These are phyloP conservation scores for Clitopilus hobsonii DNA, from an alignment of 768 basidiomycete genomes.

Conservation along the genomic window DNA sequence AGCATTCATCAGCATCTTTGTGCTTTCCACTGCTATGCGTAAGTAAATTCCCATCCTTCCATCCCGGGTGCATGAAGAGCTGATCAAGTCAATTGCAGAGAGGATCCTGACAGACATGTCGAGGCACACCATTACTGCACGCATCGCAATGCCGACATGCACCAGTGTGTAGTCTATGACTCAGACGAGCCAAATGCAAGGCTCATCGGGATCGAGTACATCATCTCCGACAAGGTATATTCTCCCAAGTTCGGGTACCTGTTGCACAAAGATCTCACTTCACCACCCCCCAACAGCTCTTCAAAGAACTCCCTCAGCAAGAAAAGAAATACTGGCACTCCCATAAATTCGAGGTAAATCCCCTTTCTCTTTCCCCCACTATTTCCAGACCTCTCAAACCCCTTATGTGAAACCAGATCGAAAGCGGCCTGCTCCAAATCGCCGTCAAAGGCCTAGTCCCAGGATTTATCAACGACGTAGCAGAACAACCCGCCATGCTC, in stretches of 20 bases:
- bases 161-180: background rate
- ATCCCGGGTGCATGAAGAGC: background rate
- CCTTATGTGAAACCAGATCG: background rate
- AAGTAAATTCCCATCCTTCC: background rate
- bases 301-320: background rate
- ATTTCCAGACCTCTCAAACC: background rate
- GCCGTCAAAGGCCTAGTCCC: background rate
- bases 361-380: too few species aligned
- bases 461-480: background rate
- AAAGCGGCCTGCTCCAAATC: background rate
- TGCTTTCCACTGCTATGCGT: background rate
- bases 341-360: background rate
- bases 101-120: background rate
- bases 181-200: background rate
- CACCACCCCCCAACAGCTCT: background rate
- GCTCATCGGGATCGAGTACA: background rate
- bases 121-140: background rate
- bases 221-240: background rate
- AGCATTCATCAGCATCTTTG: background rate
- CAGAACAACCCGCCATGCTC: background rate
- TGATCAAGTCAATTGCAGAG: background rate
- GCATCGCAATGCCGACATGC: background rate
- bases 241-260: background rate
- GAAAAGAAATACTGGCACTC: background rate
- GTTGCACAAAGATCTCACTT: background rate